A percentile compares a stretch with the other conserved stretches of the same genome.
Evolutionary conservation across 2,329 filamentous ascomycete species (phyloP).

Genomic region (Helicocarpus griseus): DNA sequence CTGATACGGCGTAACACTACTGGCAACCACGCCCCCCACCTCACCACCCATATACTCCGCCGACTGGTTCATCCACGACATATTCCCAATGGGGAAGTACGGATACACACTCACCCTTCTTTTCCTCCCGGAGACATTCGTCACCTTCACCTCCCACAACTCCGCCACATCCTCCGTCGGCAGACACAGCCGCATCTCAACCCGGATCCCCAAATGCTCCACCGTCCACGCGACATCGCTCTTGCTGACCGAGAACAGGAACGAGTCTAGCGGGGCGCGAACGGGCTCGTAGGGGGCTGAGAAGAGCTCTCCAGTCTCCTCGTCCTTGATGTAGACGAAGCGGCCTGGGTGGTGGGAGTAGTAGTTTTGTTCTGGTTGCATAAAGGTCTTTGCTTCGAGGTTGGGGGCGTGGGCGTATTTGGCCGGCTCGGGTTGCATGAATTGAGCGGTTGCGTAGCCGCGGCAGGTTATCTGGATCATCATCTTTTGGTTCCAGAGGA

Average conservation of each 20-base stretch:
- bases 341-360: slow-evolving; percentile 50
- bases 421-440: slow-evolving; percentile 52
- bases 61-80: slow-evolving; percentile 55
- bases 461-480: slow-evolving; percentile 52
- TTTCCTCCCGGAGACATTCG: slow-evolving; percentile 28
- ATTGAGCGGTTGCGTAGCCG: slow-evolving; percentile 49
- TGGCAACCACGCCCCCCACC: slow-evolving; percentile 43
- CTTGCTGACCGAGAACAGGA: slow-evolving; percentile 46
- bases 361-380: slow-evolving; percentile 53
- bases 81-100: slow-evolving; percentile 51
- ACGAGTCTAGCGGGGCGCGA: slow-evolving; percentile 38
- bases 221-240: slow-evolving; percentile 47
- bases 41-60: slow-evolving; percentile 42
- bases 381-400: slow-evolving; percentile 50
- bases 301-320: slow-evolving; percentile 42
- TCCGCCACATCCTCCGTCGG: slow-evolving; percentile 48
- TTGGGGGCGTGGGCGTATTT: slow-evolving; percentile 52
- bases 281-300: slow-evolving; percentile 50
- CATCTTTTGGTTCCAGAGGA: slow-evolving; percentile 53
- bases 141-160: slow-evolving; percentile 46
- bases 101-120: slow-evolving; percentile 45
- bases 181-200: slow-evolving; percentile 38
- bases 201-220: slow-evolving; percentile 38
- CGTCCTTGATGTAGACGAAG: slow-evolving; percentile 51
- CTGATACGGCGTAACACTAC: slow-evolving; percentile 48